Base-by-base conservation (phyloP, 1,284 basidiomycete species). In the Fomitopsis palustris region DNA sequence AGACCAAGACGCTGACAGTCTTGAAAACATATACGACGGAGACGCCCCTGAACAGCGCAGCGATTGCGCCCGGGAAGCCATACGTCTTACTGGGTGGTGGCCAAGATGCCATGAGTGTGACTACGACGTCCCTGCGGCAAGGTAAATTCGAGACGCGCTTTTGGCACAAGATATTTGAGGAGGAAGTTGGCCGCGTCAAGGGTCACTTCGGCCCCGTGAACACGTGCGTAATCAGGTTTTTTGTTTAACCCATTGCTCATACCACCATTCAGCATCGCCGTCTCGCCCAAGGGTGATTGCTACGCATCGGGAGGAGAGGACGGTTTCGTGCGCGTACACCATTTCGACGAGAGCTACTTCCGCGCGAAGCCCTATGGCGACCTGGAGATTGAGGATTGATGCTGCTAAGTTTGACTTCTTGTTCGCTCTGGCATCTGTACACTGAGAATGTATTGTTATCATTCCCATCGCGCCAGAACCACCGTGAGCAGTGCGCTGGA, bases 61-160 rank as follows among this genome's bases (percentile, higher is more conserved):
- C 94, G 25, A 81, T 98, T 54, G 85, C 95, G 17, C 92, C 93
- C 3, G 81, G 83, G 57, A 85, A 87, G 70, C 96, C 96, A 52
- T 98, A 95, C 71, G 92, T 92, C 31, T 19, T 55, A 27, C 80
- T 98, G 42, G 97, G 97, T 56, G 96, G 96, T 75, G 96, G 96
- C 57, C 96, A 98, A 76, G 96, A 98, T 72, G 96, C 96, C 9
- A 98, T 96, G 95, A 90, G 81, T 70, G 96, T 99, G 58, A 98
- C 97, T 16, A 98, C 95, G 4, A 99, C 96, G 2, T 94, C 92
- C 6, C 74, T 88, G 38, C 86, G 96, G 58, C 93, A 97, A 73
- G 97, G 96, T 42, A 96, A 97, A 76, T 99, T 99, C 75, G 97
- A 99, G 79, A 95, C 95, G 3, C 84, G 96, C 52, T 98, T 99